These are phyloP conservation scores for Botrytis paeoniae DNA, from an alignment of 2,329 filamentous ascomycete species.

Conservation along the genomic window DNA sequence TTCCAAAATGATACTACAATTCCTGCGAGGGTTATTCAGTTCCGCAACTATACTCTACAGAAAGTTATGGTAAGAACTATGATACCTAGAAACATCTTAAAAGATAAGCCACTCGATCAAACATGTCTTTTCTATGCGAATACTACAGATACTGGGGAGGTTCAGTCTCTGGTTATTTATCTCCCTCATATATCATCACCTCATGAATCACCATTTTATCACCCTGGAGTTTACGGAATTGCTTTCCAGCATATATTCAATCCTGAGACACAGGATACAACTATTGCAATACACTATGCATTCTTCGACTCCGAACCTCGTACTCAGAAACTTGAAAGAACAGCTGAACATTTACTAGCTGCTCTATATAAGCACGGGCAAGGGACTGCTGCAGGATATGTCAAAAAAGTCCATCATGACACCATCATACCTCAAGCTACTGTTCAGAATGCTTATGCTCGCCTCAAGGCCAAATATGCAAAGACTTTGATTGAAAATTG, in stretches of 20 bases:
- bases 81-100: slow-evolving; percentile 75
- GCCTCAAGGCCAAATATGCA: slow-evolving; percentile 77
- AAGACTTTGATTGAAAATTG: slow-evolving; percentile 67
- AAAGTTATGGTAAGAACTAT: slow-evolving; percentile 72
- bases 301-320: slow-evolving; percentile 44
- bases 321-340: slow-evolving; percentile 56
- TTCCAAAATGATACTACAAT: slow-evolving; percentile 36
- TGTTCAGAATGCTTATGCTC: slow-evolving; percentile 79
- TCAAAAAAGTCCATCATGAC: slow-evolving; percentile 83
- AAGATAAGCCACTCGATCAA: slow-evolving; percentile 75
- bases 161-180: slow-evolving; percentile 66
- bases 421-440: slow-evolving; percentile 70
- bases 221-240: slow-evolving; percentile 71
- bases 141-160: slow-evolving; percentile 31
- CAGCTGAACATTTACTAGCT: slow-evolving; percentile 65
- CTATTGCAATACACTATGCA: slow-evolving; percentile 59
- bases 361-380: slow-evolving; percentile 72
- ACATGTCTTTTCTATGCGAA: slow-evolving; percentile 70
- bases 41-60: slow-evolving; percentile 47
- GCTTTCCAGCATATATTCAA: slow-evolving; percentile 72
- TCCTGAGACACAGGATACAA: slow-evolving; percentile 43
- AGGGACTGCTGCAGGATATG: slow-evolving; percentile 62
- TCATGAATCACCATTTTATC: slow-evolving; percentile 78
- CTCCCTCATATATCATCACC: slow-evolving; percentile 65
- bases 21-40: slow-evolving; percentile 43